These are phyloP conservation scores for Choiromyces venosus DNA, from an alignment of 495 filamentous ascomycete species.

Conservation along the genomic window DNA sequence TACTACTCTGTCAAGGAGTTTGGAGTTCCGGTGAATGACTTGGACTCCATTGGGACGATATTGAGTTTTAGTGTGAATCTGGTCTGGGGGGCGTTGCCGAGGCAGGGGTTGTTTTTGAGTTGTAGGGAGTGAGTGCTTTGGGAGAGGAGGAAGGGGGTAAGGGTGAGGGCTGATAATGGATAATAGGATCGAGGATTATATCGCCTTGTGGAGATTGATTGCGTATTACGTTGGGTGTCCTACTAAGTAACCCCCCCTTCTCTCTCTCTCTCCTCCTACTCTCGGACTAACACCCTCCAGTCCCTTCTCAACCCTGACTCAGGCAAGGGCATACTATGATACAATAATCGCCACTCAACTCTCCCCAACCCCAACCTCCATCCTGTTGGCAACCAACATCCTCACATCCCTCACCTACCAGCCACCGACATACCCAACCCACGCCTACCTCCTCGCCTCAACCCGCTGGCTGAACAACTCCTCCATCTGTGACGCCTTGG, in stretches of 20 bases:
- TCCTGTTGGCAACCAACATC: slow-evolving; percentile 66
- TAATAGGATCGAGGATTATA: slow-evolving; percentile 54
- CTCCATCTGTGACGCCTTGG: slow-evolving; percentile 56
- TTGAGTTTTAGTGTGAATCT: slow-evolving; percentile 60
- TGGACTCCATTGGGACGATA: slow-evolving; percentile 68
- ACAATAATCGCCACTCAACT: slow-evolving; percentile 59
- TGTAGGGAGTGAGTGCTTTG: slow-evolving; percentile 49
- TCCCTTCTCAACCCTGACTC: slow-evolving; percentile 50
- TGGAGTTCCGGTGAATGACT: slow-evolving; percentile 68
- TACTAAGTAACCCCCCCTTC: slow-evolving; percentile 44
- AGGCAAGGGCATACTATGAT: slow-evolving; percentile 60
- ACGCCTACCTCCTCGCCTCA: slow-evolving; percentile 59
- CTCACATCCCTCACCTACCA: slow-evolving; percentile 58
- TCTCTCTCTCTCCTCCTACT: not conserved
- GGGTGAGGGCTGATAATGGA: not conserved
- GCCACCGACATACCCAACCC: slow-evolving; percentile 58
- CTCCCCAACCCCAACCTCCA: slow-evolving; percentile 55
- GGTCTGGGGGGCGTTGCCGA: slow-evolving; percentile 63
- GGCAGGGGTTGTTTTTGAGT: slow-evolving; percentile 63
- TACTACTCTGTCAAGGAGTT: slow-evolving; percentile 59
- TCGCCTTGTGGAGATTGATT: slow-evolving; percentile 71
- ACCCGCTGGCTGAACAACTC: slow-evolving; percentile 65
- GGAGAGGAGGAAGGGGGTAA: too few relatives aligned
- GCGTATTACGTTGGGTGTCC: slow-evolving; percentile 67
- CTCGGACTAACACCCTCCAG: slow-evolving; percentile 21